These are phyloP conservation scores for Rhynchosporium agropyri DNA, from an alignment of 2,329 filamentous ascomycete species.

Conservation along the genomic window DNA sequence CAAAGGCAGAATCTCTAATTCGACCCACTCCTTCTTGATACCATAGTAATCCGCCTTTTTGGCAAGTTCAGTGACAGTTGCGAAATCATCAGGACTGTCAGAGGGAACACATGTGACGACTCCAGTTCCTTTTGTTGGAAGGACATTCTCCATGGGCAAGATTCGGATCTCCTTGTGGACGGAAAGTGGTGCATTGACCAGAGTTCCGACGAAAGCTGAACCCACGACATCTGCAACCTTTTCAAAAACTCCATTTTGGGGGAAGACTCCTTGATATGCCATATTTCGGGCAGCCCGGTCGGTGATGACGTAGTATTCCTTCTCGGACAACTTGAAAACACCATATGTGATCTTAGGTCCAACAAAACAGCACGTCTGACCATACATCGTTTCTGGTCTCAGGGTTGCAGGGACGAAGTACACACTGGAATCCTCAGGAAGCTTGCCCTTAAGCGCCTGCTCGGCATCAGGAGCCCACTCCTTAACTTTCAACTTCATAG, in stretches of 20 bases:
- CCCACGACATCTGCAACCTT: slow-evolving; percentile 76
- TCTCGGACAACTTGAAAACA: slow-evolving; percentile 76
- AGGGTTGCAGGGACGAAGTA: slow-evolving; percentile 92
- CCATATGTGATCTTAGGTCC: slow-evolving; percentile 89
- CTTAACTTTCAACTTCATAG: slow-evolving; percentile 85
- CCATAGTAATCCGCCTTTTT: slow-evolving; percentile 98
- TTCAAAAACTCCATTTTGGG: slow-evolving; percentile 73
- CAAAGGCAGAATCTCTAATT: slow-evolving; percentile 85
- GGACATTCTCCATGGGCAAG: slow-evolving; percentile 91
- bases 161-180: slow-evolving; percentile 83
- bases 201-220: slow-evolving; percentile 81
- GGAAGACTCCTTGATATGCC: slow-evolving; percentile 88
- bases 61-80: slow-evolving; percentile 80
- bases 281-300: slow-evolving; percentile 89
- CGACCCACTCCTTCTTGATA: slow-evolving; percentile 95
- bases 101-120: slow-evolving; percentile 96
- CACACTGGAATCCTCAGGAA: slow-evolving; percentile 77
- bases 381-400: slow-evolving; percentile 97
- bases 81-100: slow-evolving; percentile 94
- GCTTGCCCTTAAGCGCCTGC: slow-evolving; percentile 71
- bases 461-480: slow-evolving; percentile 83
- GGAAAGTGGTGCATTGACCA: slow-evolving; percentile 87
- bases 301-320: slow-evolving; percentile 82
- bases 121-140: slow-evolving; percentile 91
- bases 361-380: slow-evolving; percentile 94